Percentiles rank a stretch among this genome's conserved stretches.
Evolutionary conservation across 768 basidiomycete genomes (phyloP).

Genomic region (Calvatia gigantea): DNA sequence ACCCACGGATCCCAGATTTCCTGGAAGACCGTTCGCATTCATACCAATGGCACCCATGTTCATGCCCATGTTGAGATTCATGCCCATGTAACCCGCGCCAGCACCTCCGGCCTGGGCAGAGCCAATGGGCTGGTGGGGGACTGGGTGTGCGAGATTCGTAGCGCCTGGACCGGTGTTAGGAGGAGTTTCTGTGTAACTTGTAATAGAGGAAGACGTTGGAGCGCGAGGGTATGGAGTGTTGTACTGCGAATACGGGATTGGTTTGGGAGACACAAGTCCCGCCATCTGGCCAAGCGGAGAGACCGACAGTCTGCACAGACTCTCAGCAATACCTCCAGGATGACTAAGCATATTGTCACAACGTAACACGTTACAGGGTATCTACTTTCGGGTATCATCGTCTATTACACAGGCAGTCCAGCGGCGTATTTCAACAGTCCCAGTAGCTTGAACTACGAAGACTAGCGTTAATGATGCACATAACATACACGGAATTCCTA

Average conservation of each 20-base stretch:
- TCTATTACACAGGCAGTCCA: constrained; percentile 30
- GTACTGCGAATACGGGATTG: constrained; percentile 60
- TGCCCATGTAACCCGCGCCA: constrained; percentile 1
- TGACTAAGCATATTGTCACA: constrained; percentile 14
- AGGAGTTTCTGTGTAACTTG: constrained; percentile 62
- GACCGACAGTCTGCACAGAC: background rate
- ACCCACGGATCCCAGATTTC: background rate
- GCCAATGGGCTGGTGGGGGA: constrained; percentile 44
- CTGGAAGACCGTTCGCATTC: constrained; percentile 21
- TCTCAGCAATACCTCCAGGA: background rate
- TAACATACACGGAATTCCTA: background rate
- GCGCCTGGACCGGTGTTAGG: constrained; percentile 34
- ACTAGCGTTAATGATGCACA: constrained; percentile 1
- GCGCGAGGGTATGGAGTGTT: constrained; percentile 59
- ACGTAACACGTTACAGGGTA: constrained; percentile 1
- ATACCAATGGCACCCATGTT: constrained; percentile 14
- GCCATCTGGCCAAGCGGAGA: constrained; percentile 40
- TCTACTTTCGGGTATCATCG: background rate
- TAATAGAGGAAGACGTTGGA: constrained; percentile 33
- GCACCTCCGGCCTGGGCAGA: background rate
- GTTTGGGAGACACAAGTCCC: constrained; percentile 61
- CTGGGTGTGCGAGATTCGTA: constrained; percentile 52
- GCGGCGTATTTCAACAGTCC: constrained; percentile 43
- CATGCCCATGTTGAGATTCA: constrained; percentile 24
- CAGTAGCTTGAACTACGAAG: constrained; percentile 39